Conservation (phyloP, 352 stramenopile genomes). For the Aphanomyces astaci region DNA sequence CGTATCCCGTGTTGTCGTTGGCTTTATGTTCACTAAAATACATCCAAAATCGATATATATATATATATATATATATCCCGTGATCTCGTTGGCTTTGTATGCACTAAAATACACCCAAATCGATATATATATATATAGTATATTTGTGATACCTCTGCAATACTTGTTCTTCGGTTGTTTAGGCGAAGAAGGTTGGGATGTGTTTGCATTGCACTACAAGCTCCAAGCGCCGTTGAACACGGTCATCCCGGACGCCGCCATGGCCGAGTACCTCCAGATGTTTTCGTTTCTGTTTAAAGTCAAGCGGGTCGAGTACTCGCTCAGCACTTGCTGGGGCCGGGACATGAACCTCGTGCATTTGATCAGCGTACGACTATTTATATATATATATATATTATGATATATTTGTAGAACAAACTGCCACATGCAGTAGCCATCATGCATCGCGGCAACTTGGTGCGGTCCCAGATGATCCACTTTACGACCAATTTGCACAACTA, state of each 20-base stretch:
- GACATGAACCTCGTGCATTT: slow-evolving; percentile 94
- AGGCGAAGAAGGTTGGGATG: slow-evolving; percentile 91
- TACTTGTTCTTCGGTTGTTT: too few species aligned
- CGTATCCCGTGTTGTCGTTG: too few species aligned
- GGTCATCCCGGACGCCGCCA: slow-evolving; percentile 77
- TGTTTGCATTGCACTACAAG: slow-evolving; percentile 89
- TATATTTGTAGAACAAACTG: slow-evolving; percentile 50
- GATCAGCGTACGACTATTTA: slow-evolving; percentile 77
- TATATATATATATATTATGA: too few species aligned
- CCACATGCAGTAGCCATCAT: slow-evolving; percentile 63
- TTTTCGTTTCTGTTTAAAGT: slow-evolving; percentile 87
- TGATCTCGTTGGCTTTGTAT: too few species aligned
- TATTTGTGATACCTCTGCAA: too few species aligned
- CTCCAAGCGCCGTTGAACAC: slow-evolving; percentile 79
- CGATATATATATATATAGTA: too few species aligned
- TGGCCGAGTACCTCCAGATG: slow-evolving; percentile 84
- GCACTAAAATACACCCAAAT: too few species aligned
- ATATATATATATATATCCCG: too few species aligned
- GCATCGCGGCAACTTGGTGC: slow-evolving; percentile 90
- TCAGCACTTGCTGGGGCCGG: slow-evolving; percentile 95
- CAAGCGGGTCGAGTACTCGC: slow-evolving; percentile 86
- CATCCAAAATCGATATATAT: too few species aligned
- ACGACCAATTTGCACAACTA: slow-evolving; percentile 97
- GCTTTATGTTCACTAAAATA: too few species aligned
- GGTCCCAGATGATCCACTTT: slow-evolving; percentile 98